These are phyloP conservation scores for Cyclotella choctawhatcheeana DNA, from an alignment of 108 stramenopile species.

Conservation along the genomic window DNA sequence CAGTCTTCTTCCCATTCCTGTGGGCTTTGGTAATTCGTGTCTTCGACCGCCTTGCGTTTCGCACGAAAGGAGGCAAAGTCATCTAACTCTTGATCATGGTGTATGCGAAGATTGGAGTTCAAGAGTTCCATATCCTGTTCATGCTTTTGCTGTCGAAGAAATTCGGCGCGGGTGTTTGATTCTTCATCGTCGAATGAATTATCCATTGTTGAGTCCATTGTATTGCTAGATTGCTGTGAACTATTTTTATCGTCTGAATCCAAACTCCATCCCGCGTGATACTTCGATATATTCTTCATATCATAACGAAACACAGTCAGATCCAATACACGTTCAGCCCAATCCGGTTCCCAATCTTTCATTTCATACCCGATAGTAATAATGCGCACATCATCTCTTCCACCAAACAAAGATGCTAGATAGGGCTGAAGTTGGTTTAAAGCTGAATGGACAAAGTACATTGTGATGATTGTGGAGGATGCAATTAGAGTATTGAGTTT, in stretches of 20 bases:
- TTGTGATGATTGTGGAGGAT: slow-evolving; percentile 77
- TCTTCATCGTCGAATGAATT: background rate
- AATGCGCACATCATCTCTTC: slow-evolving; percentile 53
- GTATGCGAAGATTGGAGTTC: slow-evolving; percentile 29
- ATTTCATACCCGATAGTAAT: slow-evolving; percentile 83
- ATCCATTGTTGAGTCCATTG: background rate
- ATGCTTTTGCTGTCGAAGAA: background rate
- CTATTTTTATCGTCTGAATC: slow-evolving; percentile 25
- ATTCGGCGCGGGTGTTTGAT: background rate
- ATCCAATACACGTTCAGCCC: slow-evolving; percentile 76
- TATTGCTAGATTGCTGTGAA: no score
- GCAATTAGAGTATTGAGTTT: slow-evolving; percentile 29
- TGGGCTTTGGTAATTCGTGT: background rate
- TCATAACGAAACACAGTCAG: slow-evolving; percentile 81
- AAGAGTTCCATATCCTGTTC: slow-evolving; percentile 27
- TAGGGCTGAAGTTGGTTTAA: slow-evolving; percentile 63
- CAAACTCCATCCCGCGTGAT: slow-evolving; percentile 32
- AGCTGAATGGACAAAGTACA: slow-evolving; percentile 84
- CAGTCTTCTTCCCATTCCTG: slow-evolving; percentile 19
- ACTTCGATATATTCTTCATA: slow-evolving; percentile 54
- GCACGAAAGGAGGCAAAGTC: slow-evolving; percentile 38
- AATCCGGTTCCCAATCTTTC: slow-evolving; percentile 68
- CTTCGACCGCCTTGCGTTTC: slow-evolving; percentile 15
- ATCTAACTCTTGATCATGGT: slow-evolving; percentile 43
- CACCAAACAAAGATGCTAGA: slow-evolving; percentile 61